Base-by-base conservation (phyloP, 805 yeast species). In the Limtongia smithiae region DNA sequence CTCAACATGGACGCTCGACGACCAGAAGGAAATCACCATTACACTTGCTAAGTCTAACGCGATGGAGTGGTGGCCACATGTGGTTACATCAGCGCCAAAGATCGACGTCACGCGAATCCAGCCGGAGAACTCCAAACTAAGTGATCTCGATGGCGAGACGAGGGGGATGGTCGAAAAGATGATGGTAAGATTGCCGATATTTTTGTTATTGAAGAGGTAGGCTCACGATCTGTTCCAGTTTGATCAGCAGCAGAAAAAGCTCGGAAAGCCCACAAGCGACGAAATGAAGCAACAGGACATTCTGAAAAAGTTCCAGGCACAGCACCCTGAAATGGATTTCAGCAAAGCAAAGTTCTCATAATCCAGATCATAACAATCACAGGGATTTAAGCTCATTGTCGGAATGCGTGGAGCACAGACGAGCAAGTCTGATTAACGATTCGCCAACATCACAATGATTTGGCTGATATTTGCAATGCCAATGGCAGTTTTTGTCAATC, bases 61-160 rank as follows among this genome's bases (percentile, higher is more conserved):
- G 40, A 60, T 60, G 44, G 72, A 72, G 44, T 73, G 77, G 77
- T 73, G 77, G 77, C 75, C 76, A 17, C 74, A 68, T 50, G 73
- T 73, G 8, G 67, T 72, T 3, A 62, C 60, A 3, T 36, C 64
- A 2, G 75, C 71, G 37, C 73, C 75, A 33, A 67, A 69, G 54
- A 70, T 72, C 44, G 76, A 72, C 53, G 68, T 69, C 22, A 56
- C 66, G 21, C 62, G 67, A 50, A 62, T 72, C 37, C 65, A 63
- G 61, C 77, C 77, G 3, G 77, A 73, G 55, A 63, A 63, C 44
- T 60, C 71, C 12, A 63, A 65, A 36, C 59, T 72, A 36, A 60
- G 68, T 42, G 77, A 72, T 48, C 62, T 72, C 39, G 77, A 72
- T 45, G 62, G 62, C 15, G 72, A 69, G 34, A 71, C 77, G 4